Percentiles rank a stretch among this genome's conserved stretches.
Evolutionary conservation across 805 yeast genomes (phyloP).

Genomic region (Scheffersomyces spartinae): DNA sequence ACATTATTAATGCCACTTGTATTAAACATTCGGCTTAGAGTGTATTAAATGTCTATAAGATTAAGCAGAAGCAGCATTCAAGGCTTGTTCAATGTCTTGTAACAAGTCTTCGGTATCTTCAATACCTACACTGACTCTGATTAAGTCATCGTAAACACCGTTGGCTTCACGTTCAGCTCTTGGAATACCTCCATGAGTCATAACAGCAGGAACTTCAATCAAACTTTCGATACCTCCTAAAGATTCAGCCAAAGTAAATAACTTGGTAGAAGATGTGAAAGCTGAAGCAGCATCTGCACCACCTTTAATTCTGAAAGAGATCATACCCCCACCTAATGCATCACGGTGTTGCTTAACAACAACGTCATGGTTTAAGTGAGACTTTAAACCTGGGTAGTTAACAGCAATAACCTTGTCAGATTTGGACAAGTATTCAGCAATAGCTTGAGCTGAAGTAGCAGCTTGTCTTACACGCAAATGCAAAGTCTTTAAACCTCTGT

Average conservation of each 20-base stretch:
- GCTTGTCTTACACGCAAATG: conserved; percentile 72
- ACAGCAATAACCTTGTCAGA: conserved; percentile 50
- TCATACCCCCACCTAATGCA: conserved; percentile 86
- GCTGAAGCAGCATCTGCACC: conserved; percentile 67
- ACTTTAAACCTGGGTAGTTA: conserved; percentile 72
- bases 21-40: too few relatives aligned
- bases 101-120: conserved; percentile 74
- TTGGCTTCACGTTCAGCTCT: conserved; percentile 62
- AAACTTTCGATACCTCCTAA: conserved; percentile 84
- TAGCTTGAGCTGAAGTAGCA: conserved; percentile 48
- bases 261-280: conserved; percentile 61
- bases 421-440: conserved; percentile 50
- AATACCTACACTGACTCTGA: conserved; percentile 78
- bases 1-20: too few relatives aligned
- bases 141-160: conserved; percentile 73
- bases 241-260: conserved; percentile 82
- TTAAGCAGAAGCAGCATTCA: conserved; percentile 14
- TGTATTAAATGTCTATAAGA: too few relatives aligned
- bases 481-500: conserved; percentile 81
- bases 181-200: conserved; percentile 91
- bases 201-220: conserved; percentile 78
- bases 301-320: conserved; percentile 76
- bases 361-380: conserved; percentile 51
- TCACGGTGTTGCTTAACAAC: conserved; percentile 71
- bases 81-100: conserved; percentile 60